Evolutionary conservation across 257 asterid genomes (phyloP), one percentile per base, ranked within the genome.

Genomic region (Prunella vulgaris): DNA sequence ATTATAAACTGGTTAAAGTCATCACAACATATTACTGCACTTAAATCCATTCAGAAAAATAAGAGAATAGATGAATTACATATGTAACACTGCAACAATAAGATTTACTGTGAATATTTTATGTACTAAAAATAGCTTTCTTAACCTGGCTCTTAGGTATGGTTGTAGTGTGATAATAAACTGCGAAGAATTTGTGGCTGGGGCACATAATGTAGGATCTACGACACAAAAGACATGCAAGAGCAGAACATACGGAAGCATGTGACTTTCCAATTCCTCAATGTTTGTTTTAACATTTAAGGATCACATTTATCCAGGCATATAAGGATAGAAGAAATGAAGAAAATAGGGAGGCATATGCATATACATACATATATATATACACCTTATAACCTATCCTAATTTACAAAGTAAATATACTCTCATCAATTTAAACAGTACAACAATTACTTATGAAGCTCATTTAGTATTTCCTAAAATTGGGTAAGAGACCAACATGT

Each of bases 161-260:
- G 99, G 97, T 71, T 91, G 99, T 74, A 94, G 80, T 25, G 99
- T 94, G 79, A 87, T 85, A 71, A 91, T 85, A 87, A 94, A 94
- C 81, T 89, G 95, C 13, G 99, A 87, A 82, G 99, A 93, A 85
- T 94, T 95, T 65, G 99, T 87, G 73, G 96, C 84, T 64, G 99
- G 99, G 56, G 93, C 89, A 74, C 99, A 91, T 64, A 94, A 80
- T 67, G 86, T 76, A 71, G 97, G 97, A 77, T 94, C 97, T 62
- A 91, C 97, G 22, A 80, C 83, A 82, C 97, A 90, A 75, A 91
- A 94, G 74, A 96, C 88, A 77, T 94, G 99, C 78, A 94, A 76
- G 75, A 94, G 95, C 74, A 86, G 83, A 78, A 91, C 82, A 79
- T 90, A 90, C 10, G 97, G 99, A 76, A 89, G 95, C 97, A 92